These are phyloP conservation scores for Erythrophleum fordii DNA, from an alignment of 306 rosid genomes.

Conservation along the genomic window DNA sequence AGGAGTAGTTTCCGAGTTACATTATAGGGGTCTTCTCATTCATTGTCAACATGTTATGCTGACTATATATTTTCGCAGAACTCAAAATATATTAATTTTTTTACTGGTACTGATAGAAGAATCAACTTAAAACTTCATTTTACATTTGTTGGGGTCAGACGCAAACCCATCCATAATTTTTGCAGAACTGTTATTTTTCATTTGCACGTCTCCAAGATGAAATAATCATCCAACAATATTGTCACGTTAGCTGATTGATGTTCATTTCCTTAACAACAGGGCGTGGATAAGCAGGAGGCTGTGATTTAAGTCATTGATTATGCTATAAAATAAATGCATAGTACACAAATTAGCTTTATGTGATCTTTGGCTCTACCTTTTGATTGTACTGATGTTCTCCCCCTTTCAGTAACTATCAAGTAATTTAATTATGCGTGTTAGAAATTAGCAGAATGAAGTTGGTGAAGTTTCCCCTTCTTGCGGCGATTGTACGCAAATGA, in stretches of 20 bases:
- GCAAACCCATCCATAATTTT: background rate
- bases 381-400: too few species aligned
- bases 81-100: too few species aligned
- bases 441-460: background rate
- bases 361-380: too few species aligned
- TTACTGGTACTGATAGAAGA: background rate
- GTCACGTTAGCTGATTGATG: background rate
- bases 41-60: background rate
- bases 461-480: background rate
- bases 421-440: background rate
- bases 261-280: slow-evolving; percentile 46
- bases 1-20: background rate
- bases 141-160: background rate
- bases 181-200: background rate
- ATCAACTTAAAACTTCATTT: background rate
- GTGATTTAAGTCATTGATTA: slow-evolving; percentile 45
- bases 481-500: background rate
- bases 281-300: slow-evolving; percentile 65
- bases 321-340: slow-evolving; percentile 73
- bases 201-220: background rate
- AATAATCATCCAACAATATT: background rate
- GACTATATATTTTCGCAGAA: background rate
- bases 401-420: too few species aligned
- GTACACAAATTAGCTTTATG: slow-evolving; percentile 12
- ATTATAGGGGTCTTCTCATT: background rate